phyloP scores from a whole-genome alignment of 148 eudicot species.

The Mesembryanthemum crystallinum region DNA sequence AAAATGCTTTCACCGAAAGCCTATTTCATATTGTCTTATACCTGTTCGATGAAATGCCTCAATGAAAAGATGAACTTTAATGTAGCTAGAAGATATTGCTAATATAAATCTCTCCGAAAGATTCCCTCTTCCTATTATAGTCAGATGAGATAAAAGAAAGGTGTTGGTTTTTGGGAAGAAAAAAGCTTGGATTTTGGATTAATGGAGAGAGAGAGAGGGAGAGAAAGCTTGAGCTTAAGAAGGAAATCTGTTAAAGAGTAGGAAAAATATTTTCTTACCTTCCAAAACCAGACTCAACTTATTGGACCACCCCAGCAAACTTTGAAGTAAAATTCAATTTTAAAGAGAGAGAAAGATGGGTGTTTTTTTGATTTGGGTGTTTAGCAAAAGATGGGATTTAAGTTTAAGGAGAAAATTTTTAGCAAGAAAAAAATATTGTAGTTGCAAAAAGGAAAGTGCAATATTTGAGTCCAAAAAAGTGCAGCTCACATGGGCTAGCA shows the following conservation, averaged over 20 bases:
- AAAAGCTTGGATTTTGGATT: constrained; percentile 10
- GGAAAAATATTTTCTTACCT: constrained; percentile 16
- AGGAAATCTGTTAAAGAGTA: background rate
- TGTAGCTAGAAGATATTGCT: constrained; percentile 2
- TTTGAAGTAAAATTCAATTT: constrained; percentile 16
- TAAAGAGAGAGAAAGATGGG: background rate
- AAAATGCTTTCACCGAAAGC: constrained; percentile 18
- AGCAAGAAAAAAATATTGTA: background rate
- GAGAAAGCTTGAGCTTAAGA: background rate
- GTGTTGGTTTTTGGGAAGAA: constrained; percentile 1
- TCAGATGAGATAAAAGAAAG: constrained; percentile 6
- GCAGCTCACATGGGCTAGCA: constrained; percentile 54
- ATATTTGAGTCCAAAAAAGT: constrained; percentile 30
- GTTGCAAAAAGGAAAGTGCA: background rate
- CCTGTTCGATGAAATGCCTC: constrained; percentile 25
- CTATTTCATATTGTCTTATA: constrained; percentile 1
- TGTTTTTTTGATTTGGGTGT: background rate
- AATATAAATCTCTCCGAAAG: constrained; percentile 12
- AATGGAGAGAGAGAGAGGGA: background rate
- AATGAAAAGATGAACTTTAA: constrained; percentile 15
- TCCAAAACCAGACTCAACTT: background rate
- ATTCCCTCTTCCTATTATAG: constrained; percentile 8
- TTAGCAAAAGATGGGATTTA: background rate
- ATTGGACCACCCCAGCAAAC: constrained; percentile 6
- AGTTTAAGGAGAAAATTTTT: background rate